These are phyloP conservation scores for Plasmopara halstedii DNA, from an alignment of 352 stramenopile species.

Conservation along the genomic window DNA sequence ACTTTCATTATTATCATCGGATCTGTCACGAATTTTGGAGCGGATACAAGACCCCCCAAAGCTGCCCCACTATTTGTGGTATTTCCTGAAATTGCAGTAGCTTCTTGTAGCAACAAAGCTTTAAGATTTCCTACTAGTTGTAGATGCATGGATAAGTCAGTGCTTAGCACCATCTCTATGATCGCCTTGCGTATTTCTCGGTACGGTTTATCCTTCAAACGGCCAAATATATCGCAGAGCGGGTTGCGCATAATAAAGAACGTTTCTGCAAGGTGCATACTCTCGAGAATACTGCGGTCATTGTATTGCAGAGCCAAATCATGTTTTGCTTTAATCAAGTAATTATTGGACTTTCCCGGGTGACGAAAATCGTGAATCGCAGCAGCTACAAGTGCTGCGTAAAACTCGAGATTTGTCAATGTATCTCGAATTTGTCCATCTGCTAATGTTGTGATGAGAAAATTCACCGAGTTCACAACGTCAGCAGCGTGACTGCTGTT, in stretches of 20 bases:
- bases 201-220: slow-evolving; percentile 71
- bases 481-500: slow-evolving; percentile 73
- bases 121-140: slow-evolving; percentile 75
- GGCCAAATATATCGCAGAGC: slow-evolving; percentile 69
- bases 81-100: slow-evolving; percentile 16
- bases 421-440: slow-evolving; percentile 67
- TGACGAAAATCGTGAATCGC: slow-evolving; percentile 84
- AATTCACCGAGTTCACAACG: slow-evolving; percentile 81
- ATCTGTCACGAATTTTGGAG: slow-evolving; percentile 36
- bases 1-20: slow-evolving; percentile 87
- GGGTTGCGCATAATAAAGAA: slow-evolving; percentile 75
- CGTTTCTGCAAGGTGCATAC: slow-evolving; percentile 80
- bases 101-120: slow-evolving; percentile 61
- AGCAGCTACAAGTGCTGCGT: slow-evolving; percentile 64
- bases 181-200: slow-evolving; percentile 79
- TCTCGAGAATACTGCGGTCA: slow-evolving; percentile 78
- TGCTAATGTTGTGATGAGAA: slow-evolving; percentile 57
- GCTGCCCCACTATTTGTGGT: slow-evolving; percentile 9
- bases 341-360: slow-evolving; percentile 81
- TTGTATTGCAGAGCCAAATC: slow-evolving; percentile 81
- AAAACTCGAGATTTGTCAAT: slow-evolving; percentile 74
- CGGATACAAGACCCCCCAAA: slow-evolving; percentile 4
- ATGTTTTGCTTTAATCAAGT: slow-evolving; percentile 72
- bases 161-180: slow-evolving; percentile 86
- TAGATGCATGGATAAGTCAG: slow-evolving; percentile 76